Conservation (phyloP, 108 stramenopile genomes). For the Chaetoceros tenuissimus region DNA sequence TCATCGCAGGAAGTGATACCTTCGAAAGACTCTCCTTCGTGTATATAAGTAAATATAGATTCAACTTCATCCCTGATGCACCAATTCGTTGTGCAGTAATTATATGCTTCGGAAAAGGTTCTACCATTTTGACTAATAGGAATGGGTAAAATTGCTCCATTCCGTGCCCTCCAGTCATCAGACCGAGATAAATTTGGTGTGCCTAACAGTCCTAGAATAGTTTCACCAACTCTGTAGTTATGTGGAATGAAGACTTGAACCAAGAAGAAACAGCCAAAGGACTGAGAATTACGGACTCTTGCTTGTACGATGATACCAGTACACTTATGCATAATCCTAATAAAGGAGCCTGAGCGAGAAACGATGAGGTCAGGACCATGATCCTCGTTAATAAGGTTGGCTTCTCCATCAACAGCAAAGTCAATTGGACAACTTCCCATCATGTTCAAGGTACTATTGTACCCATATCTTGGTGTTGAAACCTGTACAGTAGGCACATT, state of each 20-base stretch:
- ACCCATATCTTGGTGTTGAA: conserved; percentile 3
- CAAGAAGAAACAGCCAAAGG: conserved; percentile 13
- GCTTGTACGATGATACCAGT: too few species aligned
- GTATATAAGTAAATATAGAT: conserved; percentile 4
- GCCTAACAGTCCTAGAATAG: too few species aligned
- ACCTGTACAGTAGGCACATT: conserved; percentile 7
- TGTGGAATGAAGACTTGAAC: conserved; percentile 7
- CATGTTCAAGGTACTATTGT: neutral
- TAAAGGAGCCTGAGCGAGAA: too few species aligned
- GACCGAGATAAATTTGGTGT: too few species aligned
- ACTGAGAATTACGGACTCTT: neutral
- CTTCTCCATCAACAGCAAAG: conserved; percentile 7
- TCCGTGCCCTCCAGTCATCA: too few species aligned
- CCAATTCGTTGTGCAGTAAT: conserved; percentile 5
- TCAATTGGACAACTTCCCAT: conserved; percentile 8
- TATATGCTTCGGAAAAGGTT: conserved; percentile 1
- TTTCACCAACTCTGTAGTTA: conserved; percentile 1
- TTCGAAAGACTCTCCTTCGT: conserved; percentile 6
- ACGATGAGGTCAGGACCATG: neutral
- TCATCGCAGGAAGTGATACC: conserved; percentile 3
- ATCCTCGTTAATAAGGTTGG: neutral
- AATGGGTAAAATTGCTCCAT: neutral
- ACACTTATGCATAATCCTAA: too few species aligned
- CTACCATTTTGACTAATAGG: neutral
- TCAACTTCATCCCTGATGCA: conserved; percentile 1